Conservation (phyloP, 805 yeast species). For the Ogataea polymorpha region DNA sequence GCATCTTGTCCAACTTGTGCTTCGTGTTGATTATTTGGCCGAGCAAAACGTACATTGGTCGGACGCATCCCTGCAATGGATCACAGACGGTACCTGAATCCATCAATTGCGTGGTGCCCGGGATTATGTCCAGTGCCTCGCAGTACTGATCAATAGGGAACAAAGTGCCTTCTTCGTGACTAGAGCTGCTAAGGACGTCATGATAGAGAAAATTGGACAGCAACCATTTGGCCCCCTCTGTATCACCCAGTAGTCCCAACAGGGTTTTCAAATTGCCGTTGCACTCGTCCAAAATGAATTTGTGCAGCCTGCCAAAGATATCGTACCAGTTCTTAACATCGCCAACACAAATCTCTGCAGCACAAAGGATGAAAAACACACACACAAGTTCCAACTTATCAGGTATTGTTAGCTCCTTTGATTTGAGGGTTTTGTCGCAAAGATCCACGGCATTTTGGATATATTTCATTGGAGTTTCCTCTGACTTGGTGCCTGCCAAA, state of each 20-base stretch:
- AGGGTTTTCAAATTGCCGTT: conserved; percentile 28
- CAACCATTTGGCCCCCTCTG: conserved; percentile 34
- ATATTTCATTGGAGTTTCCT: conserved; percentile 2
- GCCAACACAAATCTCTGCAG: conserved; percentile 26
- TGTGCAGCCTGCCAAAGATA: conserved; percentile 17
- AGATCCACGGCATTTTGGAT: conserved; percentile 4
- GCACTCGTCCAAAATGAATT: conserved; percentile 21
- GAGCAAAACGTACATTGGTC: conserved; percentile 34
- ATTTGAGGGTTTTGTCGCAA: conserved; percentile 10
- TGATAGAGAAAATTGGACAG: conserved; percentile 37
- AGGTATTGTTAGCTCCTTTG: background rate
- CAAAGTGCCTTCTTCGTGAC: conserved; percentile 35
- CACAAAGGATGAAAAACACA: conserved; percentile 23
- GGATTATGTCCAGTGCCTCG: conserved; percentile 20
- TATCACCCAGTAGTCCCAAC: conserved; percentile 22
- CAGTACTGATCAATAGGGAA: conserved; percentile 32
- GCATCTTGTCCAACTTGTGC: conserved; percentile 10
- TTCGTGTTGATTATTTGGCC: conserved; percentile 36
- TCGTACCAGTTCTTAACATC: conserved; percentile 22
- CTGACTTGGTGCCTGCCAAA: conserved; percentile 11
- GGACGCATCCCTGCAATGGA: conserved; percentile 41
- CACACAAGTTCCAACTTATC: conserved; percentile 19
- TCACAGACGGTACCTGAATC: conserved; percentile 26
- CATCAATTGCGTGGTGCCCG: conserved; percentile 5
- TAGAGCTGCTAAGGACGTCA: conserved; percentile 36